A percentile compares a stretch with the other conserved stretches of the same genome.
Conservation (phyloP, 1,284 basidiomycete genomes). For the Porogramme epimiltina region DNA sequence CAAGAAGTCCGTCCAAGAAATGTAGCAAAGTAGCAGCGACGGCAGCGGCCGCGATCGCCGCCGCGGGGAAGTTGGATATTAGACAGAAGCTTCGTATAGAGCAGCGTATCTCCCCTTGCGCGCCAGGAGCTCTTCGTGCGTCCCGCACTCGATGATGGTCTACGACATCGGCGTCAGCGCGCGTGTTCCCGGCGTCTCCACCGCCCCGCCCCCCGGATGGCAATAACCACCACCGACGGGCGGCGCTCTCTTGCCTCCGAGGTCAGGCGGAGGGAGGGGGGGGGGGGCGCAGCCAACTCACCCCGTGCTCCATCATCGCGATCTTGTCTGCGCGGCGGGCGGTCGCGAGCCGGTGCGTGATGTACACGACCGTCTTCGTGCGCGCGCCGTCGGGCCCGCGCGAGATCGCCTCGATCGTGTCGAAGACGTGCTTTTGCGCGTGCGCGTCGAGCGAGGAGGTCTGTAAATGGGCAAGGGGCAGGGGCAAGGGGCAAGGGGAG, state of each 20-base stretch:
- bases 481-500: neutral
- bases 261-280: too few species aligned
- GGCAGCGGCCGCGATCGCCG: neutral
- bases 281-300: conserved; percentile 36
- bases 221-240: too few species aligned
- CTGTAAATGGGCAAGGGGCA: conserved; percentile 34
- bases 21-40: conserved; percentile 2
- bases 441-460: conserved; percentile 80
- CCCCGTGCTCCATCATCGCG: conserved; percentile 84
- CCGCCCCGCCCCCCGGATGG: too few species aligned
- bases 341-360: conserved; percentile 81
- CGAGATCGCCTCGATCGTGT: conserved; percentile 67
- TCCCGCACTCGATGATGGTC: conserved; percentile 80
- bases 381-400: conserved; percentile 49
- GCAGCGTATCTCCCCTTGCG: conserved; percentile 67
- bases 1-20: neutral
- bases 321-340: conserved; percentile 81
- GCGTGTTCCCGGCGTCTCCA: too few species aligned
- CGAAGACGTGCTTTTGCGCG: conserved; percentile 79
- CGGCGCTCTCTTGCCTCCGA: too few species aligned
- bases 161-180: too few species aligned
- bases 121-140: conserved; percentile 71
- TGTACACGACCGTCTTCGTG: conserved; percentile 78
- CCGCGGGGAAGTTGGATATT: too few species aligned
- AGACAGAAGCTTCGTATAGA: conserved; percentile 70